A percentile compares a stretch with the other conserved stretches of the same genome.
Evolutionary conservation across 164 flowering plant genomes (phyloP).

Genomic region (Pachysandra terminalis): DNA sequence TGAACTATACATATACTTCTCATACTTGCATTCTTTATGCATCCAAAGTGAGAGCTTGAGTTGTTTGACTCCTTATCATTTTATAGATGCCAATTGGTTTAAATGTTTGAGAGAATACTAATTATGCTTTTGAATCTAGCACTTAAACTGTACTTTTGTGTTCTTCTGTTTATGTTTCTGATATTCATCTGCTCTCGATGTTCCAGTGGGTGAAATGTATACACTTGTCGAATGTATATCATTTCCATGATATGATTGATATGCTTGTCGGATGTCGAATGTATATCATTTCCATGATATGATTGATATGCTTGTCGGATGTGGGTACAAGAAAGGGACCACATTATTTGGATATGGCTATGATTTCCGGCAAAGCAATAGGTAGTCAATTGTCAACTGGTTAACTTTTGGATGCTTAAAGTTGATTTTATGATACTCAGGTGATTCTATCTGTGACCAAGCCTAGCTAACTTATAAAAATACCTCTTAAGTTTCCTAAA

Average conservation of each 20-base stretch:
- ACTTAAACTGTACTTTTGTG: no score
- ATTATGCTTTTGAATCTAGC: no score
- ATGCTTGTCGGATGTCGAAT: conserved; percentile 77
- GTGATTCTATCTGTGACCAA: neutral
- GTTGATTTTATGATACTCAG: conserved; percentile 11
- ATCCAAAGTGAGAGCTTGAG: no score
- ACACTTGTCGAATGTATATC: conserved; percentile 61
- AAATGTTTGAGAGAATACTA: no score
- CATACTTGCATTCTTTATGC: no score
- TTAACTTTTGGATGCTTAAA: neutral
- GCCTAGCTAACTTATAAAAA: neutral
- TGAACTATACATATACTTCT: no score
- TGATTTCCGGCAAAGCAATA: conserved; percentile 93
- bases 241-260: conserved; percentile 88
- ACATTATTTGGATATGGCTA: conserved; percentile 91
- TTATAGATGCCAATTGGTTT: no score
- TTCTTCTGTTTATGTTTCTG: neutral
- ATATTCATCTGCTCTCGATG: conserved; percentile 11
- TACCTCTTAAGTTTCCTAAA: conserved; percentile 7
- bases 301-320: conserved; percentile 78
- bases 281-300: conserved; percentile 87
- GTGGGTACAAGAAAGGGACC: conserved; percentile 86
- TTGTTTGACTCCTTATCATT: no score
- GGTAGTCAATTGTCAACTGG: conserved; percentile 37
- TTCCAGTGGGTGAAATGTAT: conserved; percentile 49